These are phyloP conservation scores for Colletotrichum sp. DNA, from an alignment of 2,329 filamentous ascomycete genomes.

Conservation along the genomic window DNA sequence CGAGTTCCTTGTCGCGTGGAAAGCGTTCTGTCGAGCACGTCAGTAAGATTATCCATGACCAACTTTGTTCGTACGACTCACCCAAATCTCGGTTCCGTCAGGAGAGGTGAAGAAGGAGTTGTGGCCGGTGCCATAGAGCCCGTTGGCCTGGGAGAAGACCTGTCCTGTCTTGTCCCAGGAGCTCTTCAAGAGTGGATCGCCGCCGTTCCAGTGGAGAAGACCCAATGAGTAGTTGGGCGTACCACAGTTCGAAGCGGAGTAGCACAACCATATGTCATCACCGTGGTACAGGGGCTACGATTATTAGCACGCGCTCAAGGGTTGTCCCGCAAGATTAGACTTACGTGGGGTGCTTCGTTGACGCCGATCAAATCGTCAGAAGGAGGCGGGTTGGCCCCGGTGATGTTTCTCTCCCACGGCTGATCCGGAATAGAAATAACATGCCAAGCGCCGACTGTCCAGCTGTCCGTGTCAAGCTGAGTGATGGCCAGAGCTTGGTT, in stretches of 20 bases:
- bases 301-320: accelerated
- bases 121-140: neutral
- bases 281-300: neutral
- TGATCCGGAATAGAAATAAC: neutral
- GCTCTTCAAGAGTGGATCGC: neutral
- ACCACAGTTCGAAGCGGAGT: neutral
- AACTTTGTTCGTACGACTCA: neutral
- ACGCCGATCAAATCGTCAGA: neutral
- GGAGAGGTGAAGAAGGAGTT: neutral
- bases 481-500: neutral
- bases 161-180: neutral
- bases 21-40: neutral
- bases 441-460: neutral
- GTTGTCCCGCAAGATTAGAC: accelerated
- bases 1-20: neutral
- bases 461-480: neutral
- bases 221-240: neutral
- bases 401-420: neutral
- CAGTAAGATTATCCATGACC: accelerated
- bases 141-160: neutral
- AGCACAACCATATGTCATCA: neutral
- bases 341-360: neutral
- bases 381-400: neutral
- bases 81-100: neutral
- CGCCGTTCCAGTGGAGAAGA: neutral